A percentile compares a stretch with the other conserved stretches of the same genome.
These are phyloP conservation scores for Pichia cactophila DNA, from an alignment of 1,139 yeast species.

Conservation along the genomic window DNA sequence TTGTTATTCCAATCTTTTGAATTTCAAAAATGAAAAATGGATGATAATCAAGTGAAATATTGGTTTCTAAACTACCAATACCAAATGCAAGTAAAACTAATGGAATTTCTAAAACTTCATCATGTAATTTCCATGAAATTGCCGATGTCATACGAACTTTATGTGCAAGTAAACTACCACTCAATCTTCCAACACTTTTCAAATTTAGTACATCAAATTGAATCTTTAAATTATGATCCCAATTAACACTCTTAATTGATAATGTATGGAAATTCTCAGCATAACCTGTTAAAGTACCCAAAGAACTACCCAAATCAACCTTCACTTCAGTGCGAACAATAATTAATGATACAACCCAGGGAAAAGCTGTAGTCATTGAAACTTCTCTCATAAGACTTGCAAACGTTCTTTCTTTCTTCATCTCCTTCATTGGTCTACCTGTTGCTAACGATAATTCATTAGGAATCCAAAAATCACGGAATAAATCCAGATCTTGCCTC, in stretches of 20 bases:
- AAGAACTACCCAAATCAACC: slow-evolving; percentile 76
- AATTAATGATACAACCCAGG: slow-evolving; percentile 64
- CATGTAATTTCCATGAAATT: slow-evolving; percentile 59
- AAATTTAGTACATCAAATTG: slow-evolving; percentile 52
- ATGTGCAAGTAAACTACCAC: slow-evolving; percentile 52
- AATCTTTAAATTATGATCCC: slow-evolving; percentile 64
- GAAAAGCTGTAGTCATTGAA: slow-evolving; percentile 57
- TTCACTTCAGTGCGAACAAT: slow-evolving; percentile 46
- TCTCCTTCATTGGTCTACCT: neutral
- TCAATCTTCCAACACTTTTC: slow-evolving; percentile 66
- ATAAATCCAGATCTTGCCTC: slow-evolving; percentile 75
- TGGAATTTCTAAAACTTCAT: slow-evolving; percentile 47
- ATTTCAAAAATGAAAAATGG: slow-evolving; percentile 62
- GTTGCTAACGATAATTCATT: neutral
- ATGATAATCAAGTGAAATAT: slow-evolving; percentile 76
- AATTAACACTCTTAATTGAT: slow-evolving; percentile 57
- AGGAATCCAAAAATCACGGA: slow-evolving; percentile 81
- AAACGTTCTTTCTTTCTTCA: slow-evolving; percentile 32
- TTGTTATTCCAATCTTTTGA: slow-evolving; percentile 42
- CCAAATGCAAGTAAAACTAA: slow-evolving; percentile 57
- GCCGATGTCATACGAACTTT: slow-evolving; percentile 55
- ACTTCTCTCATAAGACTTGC: slow-evolving; percentile 53
- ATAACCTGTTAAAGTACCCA: slow-evolving; percentile 55
- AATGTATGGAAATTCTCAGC: slow-evolving; percentile 63
- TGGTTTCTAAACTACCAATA: slow-evolving; percentile 47